A percentile compares a stretch with the other conserved stretches of the same genome.
These are phyloP conservation scores for Morella rubra DNA, from an alignment of 306 rosid species.

Conservation along the genomic window DNA sequence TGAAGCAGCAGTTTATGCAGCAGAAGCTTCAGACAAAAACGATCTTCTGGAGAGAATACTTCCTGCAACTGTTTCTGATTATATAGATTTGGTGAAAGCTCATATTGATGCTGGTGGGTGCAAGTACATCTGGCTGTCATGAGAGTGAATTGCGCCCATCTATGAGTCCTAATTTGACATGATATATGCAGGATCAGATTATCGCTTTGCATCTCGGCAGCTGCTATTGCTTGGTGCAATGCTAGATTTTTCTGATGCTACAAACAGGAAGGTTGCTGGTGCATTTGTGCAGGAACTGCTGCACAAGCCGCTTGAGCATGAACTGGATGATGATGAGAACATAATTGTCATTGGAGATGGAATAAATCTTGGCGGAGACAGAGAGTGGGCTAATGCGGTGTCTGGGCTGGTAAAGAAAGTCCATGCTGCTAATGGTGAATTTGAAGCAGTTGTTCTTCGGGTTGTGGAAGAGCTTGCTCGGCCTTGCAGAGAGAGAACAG, in stretches of 20 bases:
- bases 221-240: conserved; percentile 82
- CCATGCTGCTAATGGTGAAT: conserved; percentile 79
- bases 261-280: conserved; percentile 78
- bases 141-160: conserved; percentile 10
- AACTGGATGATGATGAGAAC: conserved; percentile 76
- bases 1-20: conserved; percentile 94
- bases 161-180: conserved; percentile 16
- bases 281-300: conserved; percentile 78
- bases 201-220: conserved; percentile 81
- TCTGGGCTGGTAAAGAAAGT: conserved; percentile 74
- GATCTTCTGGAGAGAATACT: conserved; percentile 85
- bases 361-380: conserved; percentile 86
- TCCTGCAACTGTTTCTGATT: conserved; percentile 77
- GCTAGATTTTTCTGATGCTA: conserved; percentile 85
- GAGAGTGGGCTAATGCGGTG: conserved; percentile 87
- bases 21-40: conserved; percentile 86
- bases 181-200: conserved; percentile 57
- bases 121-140: conserved; percentile 24
- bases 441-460: conserved; percentile 74
- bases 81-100: conserved; percentile 74
- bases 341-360: conserved; percentile 88
- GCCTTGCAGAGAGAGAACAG: conserved; percentile 93
- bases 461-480: conserved; percentile 70
- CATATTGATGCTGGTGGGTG: conserved; percentile 70
- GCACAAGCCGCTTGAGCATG: conserved; percentile 79